phyloP scores from a whole-genome alignment of 805 yeast species.

The Priceomyces fermenticarens region DNA sequence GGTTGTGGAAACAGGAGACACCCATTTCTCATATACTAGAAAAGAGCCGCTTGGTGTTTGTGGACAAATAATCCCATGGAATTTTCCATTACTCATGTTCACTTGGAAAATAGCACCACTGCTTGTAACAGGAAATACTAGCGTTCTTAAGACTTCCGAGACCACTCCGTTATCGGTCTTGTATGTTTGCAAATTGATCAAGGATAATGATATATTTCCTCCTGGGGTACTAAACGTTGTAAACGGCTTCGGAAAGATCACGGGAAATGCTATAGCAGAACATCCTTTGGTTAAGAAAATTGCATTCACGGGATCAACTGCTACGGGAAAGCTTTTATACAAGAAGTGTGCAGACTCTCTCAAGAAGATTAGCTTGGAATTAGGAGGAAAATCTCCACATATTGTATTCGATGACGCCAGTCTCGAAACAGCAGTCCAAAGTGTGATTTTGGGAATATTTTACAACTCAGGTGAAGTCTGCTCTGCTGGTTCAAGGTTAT shows the following conservation, averaged over 20 bases:
- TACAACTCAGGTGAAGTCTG: constrained; percentile 50
- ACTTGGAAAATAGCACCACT: constrained; percentile 49
- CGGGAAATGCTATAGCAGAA: constrained; percentile 45
- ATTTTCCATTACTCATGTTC: constrained; percentile 50
- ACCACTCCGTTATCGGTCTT: constrained; percentile 49
- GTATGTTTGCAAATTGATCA: constrained; percentile 39
- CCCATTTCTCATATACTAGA: constrained; percentile 45
- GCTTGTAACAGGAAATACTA: constrained; percentile 46
- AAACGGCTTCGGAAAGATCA: constrained; percentile 42
- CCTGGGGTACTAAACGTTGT: constrained; percentile 49
- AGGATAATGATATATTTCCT: constrained; percentile 41
- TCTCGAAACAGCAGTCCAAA: constrained; percentile 45
- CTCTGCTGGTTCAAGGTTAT: constrained; percentile 46
- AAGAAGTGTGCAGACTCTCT: constrained; percentile 40
- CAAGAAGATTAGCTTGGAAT: constrained; percentile 48
- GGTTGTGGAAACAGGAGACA: constrained; percentile 55
- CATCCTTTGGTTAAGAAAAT: constrained; percentile 47
- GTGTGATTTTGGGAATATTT: constrained; percentile 48
- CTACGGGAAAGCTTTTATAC: constrained; percentile 40
- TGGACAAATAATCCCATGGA: constrained; percentile 53
- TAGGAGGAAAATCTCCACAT: constrained; percentile 53
- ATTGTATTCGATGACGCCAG: constrained; percentile 48
- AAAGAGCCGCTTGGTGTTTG: constrained; percentile 44
- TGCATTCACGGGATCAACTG: constrained; percentile 57
- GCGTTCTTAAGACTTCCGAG: constrained; percentile 48